Percentiles rank a stretch among this genome's conserved stretches.
These are phyloP conservation scores for Alternaria rosae DNA, from an alignment of 2,329 filamentous ascomycete genomes.

Conservation along the genomic window DNA sequence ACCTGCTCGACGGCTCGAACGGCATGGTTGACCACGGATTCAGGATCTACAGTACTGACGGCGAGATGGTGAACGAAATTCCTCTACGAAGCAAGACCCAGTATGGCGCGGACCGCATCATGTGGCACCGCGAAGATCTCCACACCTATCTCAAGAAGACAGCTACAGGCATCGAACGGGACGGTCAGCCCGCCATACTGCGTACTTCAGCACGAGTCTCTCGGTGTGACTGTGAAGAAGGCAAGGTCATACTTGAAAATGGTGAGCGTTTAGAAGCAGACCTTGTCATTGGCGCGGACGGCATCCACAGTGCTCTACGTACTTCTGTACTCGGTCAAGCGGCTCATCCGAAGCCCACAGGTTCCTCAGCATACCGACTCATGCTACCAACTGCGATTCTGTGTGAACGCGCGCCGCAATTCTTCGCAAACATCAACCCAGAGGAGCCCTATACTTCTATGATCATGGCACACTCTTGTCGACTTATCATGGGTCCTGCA, in stretches of 20 bases:
- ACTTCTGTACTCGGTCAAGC: constrained; percentile 27
- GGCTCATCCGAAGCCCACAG: constrained; percentile 42
- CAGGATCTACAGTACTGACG: constrained; percentile 46
- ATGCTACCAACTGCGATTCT: constrained; percentile 35
- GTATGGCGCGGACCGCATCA: constrained; percentile 52
- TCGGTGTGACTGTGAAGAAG: constrained; percentile 50
- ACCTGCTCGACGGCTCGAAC: constrained; percentile 36
- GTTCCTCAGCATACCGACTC: constrained; percentile 52
- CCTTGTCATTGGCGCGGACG: constrained; percentile 62
- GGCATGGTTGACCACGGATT: constrained; percentile 50
- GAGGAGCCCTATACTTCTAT: constrained; percentile 54
- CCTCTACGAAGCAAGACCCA: constrained; percentile 33
- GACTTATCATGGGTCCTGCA: constrained; percentile 58
- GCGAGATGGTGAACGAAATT: constrained; percentile 43
- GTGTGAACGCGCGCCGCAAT: constrained; percentile 21
- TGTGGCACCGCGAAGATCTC: constrained; percentile 54
- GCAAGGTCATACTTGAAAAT: constrained; percentile 55
- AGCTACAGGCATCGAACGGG: constrained; percentile 47
- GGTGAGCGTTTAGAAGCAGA: constrained; percentile 56
- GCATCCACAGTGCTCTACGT: constrained; percentile 51
- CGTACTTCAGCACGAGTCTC: constrained; percentile 54
- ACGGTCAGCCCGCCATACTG: constrained; percentile 45
- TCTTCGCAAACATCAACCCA: constrained; percentile 46
- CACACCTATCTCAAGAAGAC: constrained; percentile 54
- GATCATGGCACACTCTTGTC: constrained; percentile 54